Base-by-base conservation (phyloP, 371 early-diverging fungal species). In the Lichtheimia corymbifera region DNA sequence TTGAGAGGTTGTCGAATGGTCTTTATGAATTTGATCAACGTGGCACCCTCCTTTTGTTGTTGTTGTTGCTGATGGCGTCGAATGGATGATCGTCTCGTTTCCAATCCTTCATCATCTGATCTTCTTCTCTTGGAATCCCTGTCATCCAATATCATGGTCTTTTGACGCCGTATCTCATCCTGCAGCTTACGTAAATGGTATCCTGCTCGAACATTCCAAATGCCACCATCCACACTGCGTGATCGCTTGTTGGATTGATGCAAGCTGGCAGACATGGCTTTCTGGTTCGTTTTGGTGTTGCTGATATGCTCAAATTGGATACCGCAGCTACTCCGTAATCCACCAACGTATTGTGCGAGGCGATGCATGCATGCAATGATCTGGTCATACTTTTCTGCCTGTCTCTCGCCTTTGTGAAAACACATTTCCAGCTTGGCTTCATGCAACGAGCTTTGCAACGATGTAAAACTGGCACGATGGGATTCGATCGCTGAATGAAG, bases 261-360 rank as follows among this genome's bases (percentile, higher is more conserved):
- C 28, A 56, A 45, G 3, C 57, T 42, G n/a, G 42, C 30, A 12
- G 53, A 49, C 42, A 53, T 61, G 25, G 53, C 35, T 54, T 62
- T 44, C 60, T 40, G 35, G 18, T n/a, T 14, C 18, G 41, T 17
- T 27, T 44, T 61, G 40, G 61, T 14, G 3, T 44, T 15, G 24
- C 82, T 77, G 61, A 88, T 72, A 42, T 83, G 78, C 55, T 86
- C 88, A 66, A 84, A 85, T 53, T 88, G 85, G 13, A 88, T 63
- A 30, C 87, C 88, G 63, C 86, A 85, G 24, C 86, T 83, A 61
- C 87, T 87, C 18, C 87, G 73, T 25, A 88, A 68, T 9, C 88
- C 84, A 7, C 89, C 84, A 62, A 89, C 73, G 55, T 86, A 84
- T 64, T 87, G 88, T 24, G 90, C 83, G 13, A 91, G 70, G 0